Conservation (phyloP, 306 rosid genomes). For the barrel medic (Medicago truncatula) region MtrunA17r5.0-ANR NC_053046.1:4299501-4300000, state of each 20-base stretch:
- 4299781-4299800: conserved; percentile 71
- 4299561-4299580: conserved; percentile 30
- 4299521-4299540: conserved; percentile 6
- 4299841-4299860: conserved; percentile 1
- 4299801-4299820: conserved; percentile 40
- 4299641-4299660: neutral
- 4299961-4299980: neutral
- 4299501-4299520: conserved; percentile 11
- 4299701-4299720: conserved; percentile 46
- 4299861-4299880: neutral
- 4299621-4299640: neutral
- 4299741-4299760: conserved; percentile 74
- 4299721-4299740: conserved; percentile 84
- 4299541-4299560: conserved; percentile 30
- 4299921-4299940: conserved; percentile 51
- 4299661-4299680: no score
- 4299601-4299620: neutral
- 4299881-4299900: conserved; percentile 40
- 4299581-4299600: conserved; percentile 34
- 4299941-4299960: conserved; percentile 59
- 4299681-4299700: conserved; percentile 51
- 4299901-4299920: neutral
- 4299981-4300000: neutral
- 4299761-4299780: conserved; percentile 67
- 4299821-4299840: no score